Evolutionary conservation across 805 yeast genomes (phyloP).

Genomic region (Lachancea sp.): DNA sequence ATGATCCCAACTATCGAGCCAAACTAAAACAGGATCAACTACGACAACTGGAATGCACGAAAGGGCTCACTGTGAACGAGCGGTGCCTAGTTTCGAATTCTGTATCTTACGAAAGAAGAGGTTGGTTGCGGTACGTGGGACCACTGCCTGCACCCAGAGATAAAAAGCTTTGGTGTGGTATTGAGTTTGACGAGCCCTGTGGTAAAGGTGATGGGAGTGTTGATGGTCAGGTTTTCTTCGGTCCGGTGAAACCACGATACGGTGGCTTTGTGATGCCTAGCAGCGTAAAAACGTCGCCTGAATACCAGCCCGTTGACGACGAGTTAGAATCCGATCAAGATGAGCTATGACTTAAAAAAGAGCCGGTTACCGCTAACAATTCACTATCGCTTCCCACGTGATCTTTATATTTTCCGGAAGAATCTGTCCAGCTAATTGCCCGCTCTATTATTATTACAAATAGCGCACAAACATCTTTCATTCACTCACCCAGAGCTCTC

Average conservation of each 20-base stretch:
- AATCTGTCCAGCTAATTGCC: neutral
- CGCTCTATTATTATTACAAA: neutral
- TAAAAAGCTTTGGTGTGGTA: conserved; percentile 68
- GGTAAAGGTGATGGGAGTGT: conserved; percentile 83
- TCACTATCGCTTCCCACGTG: neutral
- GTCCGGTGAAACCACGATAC: conserved; percentile 44
- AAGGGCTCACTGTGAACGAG: conserved; percentile 39
- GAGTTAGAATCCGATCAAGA: conserved; percentile 25
- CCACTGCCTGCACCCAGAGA: conserved; percentile 43
- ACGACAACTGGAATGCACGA: conserved; percentile 30
- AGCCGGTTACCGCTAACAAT: neutral
- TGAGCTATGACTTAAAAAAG: conserved; percentile 21
- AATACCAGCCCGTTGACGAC: conserved; percentile 36
- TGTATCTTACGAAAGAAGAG: conserved; percentile 43
- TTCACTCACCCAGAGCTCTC: neutral
- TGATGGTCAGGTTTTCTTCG: conserved; percentile 54
- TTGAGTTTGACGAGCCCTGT: conserved; percentile 75
- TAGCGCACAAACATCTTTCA: neutral
- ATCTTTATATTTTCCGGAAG: neutral
- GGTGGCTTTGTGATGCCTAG: conserved; percentile 77
- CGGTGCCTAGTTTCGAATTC: conserved; percentile 43
- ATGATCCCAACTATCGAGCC: conserved; percentile 45
- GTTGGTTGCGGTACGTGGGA: conserved; percentile 68
- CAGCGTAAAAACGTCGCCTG: conserved; percentile 62
- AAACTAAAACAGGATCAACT: conserved; percentile 26